Base-by-base conservation (phyloP, 1,139 yeast species). In the Eremothecium coryli region DNA sequence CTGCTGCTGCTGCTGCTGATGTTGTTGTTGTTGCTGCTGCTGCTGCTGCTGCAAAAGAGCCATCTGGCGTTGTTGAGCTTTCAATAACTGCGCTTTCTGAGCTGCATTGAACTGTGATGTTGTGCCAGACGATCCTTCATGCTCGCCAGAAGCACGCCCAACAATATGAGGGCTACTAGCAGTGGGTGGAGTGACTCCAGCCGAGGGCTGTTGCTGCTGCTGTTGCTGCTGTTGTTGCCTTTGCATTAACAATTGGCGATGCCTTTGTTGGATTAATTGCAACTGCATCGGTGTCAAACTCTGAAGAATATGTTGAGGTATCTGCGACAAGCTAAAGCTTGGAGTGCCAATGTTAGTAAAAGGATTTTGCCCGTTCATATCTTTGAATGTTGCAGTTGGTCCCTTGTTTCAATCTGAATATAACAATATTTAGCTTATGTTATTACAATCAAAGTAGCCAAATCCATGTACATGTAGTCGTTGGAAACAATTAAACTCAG, bases 191-290 rank as follows among this genome's bases (percentile, higher is more conserved):
- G 46, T 21, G 45, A 48, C 13, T 44, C 46, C 30, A 45, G 54
- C 34, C 49, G 59, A 11, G 17, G 33, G 37, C 23, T 41, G 45
- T 23, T 29, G 32, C 28, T 40, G 43, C 18, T 55, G 44, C 30
- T 42, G 46, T 46, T 43, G 37, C 18, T 37, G 37, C 23, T 41
- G 45, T 23, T 29, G 32, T 29, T 40, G 43, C 18, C 55, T 44
- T 29, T 42, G 46, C 41, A 49, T 38, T 21, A 53, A 35, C 16
- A 52, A 23, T 34, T 51, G 59, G 29, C 54, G 59, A 33, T 56
- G 62, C 29, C 54, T 51, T 28, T 58, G 62, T 32, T 58, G 59
- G 10, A 58, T 53, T 48, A 58, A 51, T 36, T 60, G 64, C 24
- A 58, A 38, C 31, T 62, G 65, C 14, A 49, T 49, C 21, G 54